Base-by-base conservation (phyloP, 352 stramenopile species). In the Phytophthora cactorum region DNA sequence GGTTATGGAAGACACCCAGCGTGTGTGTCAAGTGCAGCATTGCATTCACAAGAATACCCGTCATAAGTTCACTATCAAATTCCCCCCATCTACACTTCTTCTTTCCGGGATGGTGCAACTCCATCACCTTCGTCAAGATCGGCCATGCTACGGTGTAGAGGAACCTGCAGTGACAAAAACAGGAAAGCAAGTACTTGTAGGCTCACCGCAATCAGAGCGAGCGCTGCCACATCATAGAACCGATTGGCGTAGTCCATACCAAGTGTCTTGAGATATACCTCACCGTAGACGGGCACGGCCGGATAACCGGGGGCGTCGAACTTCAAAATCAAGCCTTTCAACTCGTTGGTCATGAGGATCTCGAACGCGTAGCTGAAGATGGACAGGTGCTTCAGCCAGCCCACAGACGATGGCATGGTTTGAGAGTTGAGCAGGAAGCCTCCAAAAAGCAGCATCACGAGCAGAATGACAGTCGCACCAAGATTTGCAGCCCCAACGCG, bases 321-420 rank as follows among this genome's bases (percentile, higher is more conserved):
- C 68, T 77, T 90, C 41, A 95, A 68, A 57, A 95, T 68, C 43
- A 93, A 58, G 0, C 84, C 85, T 51, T 89, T 86, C 25, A 93
- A 72, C 57, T 95, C 87, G 63, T 93, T 95, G 5, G 82, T 90
- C 83, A 95, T 92, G 58, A 95, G 81, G 56, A 95, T 89, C 59
- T 96, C 88, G 45, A 95, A 96, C 32, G 83, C 88, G 62, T 96
- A 96, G 59, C 77, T 91, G 68, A 94, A 96, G 65, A 94, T 89
- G 27, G 86, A 95, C 14, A 94, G 70, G 53, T 92, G 84, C 57
- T 94, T 86, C 52, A 96, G 51, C 82, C 82, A 93, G 10, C 67
- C 80, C 9, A 93, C 80, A 22, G 63, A 84, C 39, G 63, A 51
- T 31, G 80, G 81, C 77, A 96, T 93, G 25, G 85, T 90, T 72